Percentiles rank a stretch among this genome's conserved stretches.
phyloP scores from a whole-genome alignment of 2,329 filamentous ascomycete genomes.

The Aspergillus sp. region DNA sequence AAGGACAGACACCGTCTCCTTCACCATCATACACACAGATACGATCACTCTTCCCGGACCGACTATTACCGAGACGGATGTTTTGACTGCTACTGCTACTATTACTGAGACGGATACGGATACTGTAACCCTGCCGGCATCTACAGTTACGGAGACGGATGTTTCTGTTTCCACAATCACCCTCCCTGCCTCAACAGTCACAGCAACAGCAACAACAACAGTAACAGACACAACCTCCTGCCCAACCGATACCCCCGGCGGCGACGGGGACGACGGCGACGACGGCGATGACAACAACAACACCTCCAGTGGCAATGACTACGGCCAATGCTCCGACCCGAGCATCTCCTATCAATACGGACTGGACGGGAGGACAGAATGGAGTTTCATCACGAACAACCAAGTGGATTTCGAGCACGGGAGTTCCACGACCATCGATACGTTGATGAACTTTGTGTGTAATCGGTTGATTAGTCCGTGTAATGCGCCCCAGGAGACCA shows the following conservation, averaged over 20 bases:
- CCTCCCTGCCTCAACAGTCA: too few relatives aligned
- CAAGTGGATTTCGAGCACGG: constrained; percentile 19
- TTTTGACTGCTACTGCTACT: not conserved
- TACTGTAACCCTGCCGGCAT: not conserved
- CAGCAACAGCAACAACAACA: not conserved
- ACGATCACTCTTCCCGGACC: not conserved
- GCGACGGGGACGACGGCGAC: too few relatives aligned
- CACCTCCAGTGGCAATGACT: not conserved
- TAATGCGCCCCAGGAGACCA: constrained; percentile 19
- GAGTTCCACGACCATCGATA: constrained; percentile 13
- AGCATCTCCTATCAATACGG: constrained; percentile 19
- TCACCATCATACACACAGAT: not conserved
- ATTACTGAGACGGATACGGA: not conserved
- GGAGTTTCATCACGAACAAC: constrained; percentile 17
- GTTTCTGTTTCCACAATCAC: not conserved
- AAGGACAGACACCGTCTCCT: not conserved
- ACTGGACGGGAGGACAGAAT: constrained; percentile 10
- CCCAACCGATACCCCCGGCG: not conserved
- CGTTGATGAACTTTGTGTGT: constrained; percentile 17
- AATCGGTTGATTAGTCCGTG: constrained; percentile 23
- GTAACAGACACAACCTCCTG: not conserved
- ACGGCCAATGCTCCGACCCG: constrained; percentile 9
- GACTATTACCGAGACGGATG: constrained; percentile 31
- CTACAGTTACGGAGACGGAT: not conserved
- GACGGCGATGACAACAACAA: too few relatives aligned